Base-by-base conservation (phyloP, 2,329 filamentous ascomycete species). In the Aspergillus vadensis region DNA sequence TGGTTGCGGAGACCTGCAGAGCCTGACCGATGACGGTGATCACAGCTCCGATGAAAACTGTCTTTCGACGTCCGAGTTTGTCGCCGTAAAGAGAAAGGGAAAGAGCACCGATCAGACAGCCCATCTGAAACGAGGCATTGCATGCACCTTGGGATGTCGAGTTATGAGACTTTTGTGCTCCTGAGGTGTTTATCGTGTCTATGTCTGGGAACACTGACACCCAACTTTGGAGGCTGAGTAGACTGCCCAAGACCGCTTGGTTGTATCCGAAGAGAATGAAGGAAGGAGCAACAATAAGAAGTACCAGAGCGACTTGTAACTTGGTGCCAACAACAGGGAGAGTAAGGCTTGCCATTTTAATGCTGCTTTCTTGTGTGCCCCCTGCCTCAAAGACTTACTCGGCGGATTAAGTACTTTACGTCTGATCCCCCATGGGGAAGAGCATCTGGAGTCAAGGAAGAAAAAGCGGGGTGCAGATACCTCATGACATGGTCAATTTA, bases 261-360 rank as follows among this genome's bases (percentile, higher is more conserved):
- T 84, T 83, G 73, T 83, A 84, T 56, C 82, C 82, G 65, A 81
- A 83, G 50, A 81, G 74, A 55, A 82, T 77, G 61, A 82, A 82
- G 17, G 76, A 66, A 27, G 70, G 70, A n/a, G 59, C 66, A 17
- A 68, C 67, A 5, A 64, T 23, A 14, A 52, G 43, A 47, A 19
- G 8, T 21, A 47, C 43, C 19, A 47, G 43, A 19, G 43, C 43
- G 19, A 47, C 10, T 19, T 47, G 43, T 9, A 47, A 19, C 43
- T 12, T 19, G 10, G 43, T 47, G 9, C 43, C 43, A 14, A 47
- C 17, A 14, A 47, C 4, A 23, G 17, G 4, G 5, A 47, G 17
- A 12, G 17, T 9, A 23, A 47, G 10, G 43, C 10, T 8, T 12
- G 7, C 38, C 38, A 41, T 41, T 47, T 23, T 47, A 19, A 17